Evolutionary conservation across 768 basidiomycete species (phyloP).

Genomic region (Pleurotus giganteus): DNA sequence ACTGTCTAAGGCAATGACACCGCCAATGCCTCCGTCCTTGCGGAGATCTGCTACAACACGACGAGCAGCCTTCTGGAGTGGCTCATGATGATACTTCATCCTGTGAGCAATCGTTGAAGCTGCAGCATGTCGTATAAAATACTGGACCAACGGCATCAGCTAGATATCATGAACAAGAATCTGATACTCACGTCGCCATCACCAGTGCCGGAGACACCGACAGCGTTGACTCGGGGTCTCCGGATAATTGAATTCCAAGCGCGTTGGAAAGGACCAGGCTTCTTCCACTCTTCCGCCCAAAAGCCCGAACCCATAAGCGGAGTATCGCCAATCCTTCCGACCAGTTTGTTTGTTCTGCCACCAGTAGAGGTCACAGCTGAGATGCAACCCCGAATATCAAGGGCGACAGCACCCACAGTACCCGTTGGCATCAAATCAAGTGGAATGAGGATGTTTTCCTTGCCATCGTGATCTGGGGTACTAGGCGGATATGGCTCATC

Average conservation of each 20-base stretch:
- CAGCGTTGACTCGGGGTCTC: constrained; percentile 32
- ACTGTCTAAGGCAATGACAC: constrained; percentile 71
- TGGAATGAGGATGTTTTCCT: constrained; percentile 20
- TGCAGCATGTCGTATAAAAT: constrained; percentile 71
- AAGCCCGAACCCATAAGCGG: constrained; percentile 76
- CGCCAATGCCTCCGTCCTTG: constrained; percentile 63
- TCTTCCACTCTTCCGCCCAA: constrained; percentile 81
- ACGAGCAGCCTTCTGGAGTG: constrained; percentile 53
- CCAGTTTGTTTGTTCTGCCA: constrained; percentile 80
- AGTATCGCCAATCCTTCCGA: constrained; percentile 82
- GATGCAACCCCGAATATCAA: constrained; percentile 74
- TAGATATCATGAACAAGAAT: background rate
- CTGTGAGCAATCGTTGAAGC: constrained; percentile 66
- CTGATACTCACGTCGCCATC: constrained; percentile 68
- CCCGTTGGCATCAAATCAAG: constrained; percentile 68
- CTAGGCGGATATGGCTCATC: constrained; percentile 54
- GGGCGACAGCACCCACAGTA: constrained; percentile 83
- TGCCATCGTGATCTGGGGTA: constrained; percentile 12
- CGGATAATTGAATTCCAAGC: constrained; percentile 40
- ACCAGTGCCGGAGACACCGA: constrained; percentile 84
- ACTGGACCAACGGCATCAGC: constrained; percentile 42
- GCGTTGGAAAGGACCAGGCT: constrained; percentile 25
- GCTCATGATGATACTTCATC: constrained; percentile 57
- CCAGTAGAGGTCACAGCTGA: constrained; percentile 77
- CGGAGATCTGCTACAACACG: constrained; percentile 58